Base-by-base conservation (phyloP, 805 yeast genomes). In the Candida morakotiae region DNA sequence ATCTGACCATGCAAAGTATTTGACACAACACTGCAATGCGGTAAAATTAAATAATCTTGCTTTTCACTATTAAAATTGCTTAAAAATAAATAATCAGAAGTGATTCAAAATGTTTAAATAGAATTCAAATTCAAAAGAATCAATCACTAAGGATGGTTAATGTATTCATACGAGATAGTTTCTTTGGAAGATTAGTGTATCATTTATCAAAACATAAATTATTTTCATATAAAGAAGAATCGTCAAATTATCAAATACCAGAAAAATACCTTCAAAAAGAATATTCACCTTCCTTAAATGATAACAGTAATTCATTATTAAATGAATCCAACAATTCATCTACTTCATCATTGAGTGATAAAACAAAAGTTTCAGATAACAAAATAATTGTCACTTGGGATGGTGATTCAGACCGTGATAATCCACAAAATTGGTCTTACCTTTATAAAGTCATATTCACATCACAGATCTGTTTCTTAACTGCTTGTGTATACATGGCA, bases 391-490 rank as follows among this genome's bases (percentile, higher is more conserved):
- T 47, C 5, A 43, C 38, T 8, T 63, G 64, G 66, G 67, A 64
- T 25, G 64, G 64, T 10, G 69, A 61, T 3, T 69, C 68, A 35
- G 83, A 77, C 47, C 73, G 77, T 1, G 78, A 72, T 39, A 57
- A 73, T 45, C 86, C 87, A 1, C 49, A 57, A 15, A 77, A 76
- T 49, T 80, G 86, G 86, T 62, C 79, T 0, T 18, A 49, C 0
- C 31, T 41, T 22, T 61, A 65, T 34, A 75, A 73, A 48, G 25
- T 53, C 2, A 32, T 71, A 20, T 60, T 73, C 28, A 51, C 69
- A 3, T 7, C 51, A 2, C 62, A 67, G 43, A 59, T 75, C 10
- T 60, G 69, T 9, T 42, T 75, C n/a, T 53, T 75, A 33, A 70
- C 81, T 3, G 56, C 69, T 9, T 59, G 77, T 3, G 73, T 75